Evolutionary conservation across 345 rosid species (phyloP).

Genomic region (Conringia planisiliqua): DNA sequence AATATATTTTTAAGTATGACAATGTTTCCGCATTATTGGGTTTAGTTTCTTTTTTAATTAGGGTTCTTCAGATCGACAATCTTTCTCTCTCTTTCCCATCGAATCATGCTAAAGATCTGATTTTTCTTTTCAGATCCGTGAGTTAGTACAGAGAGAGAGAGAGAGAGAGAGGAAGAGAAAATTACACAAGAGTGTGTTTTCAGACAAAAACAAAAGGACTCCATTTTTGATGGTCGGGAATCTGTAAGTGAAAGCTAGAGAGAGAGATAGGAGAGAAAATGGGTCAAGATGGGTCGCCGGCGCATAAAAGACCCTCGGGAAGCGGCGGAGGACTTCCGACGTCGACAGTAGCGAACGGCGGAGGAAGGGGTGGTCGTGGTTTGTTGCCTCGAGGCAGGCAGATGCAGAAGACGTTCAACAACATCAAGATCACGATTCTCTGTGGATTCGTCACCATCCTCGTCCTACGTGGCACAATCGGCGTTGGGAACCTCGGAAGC

Average conservation of each 20-base stretch:
- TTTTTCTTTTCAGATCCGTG: slow-evolving; percentile 21
- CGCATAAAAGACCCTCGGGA: slow-evolving; percentile 66
- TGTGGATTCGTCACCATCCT: slow-evolving; percentile 96
- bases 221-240: slow-evolving; percentile 11
- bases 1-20: slow-evolving; percentile 18
- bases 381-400: slow-evolving; percentile 70
- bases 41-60: slow-evolving; percentile 19
- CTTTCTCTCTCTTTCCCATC: slow-evolving; percentile 18
- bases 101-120: slow-evolving; percentile 28
- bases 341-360: slow-evolving; percentile 48
- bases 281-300: slow-evolving; percentile 66
- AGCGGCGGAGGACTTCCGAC: slow-evolving; percentile 52
- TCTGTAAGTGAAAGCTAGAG: slow-evolving; percentile 2
- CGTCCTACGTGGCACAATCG: slow-evolving; percentile 93
- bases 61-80: slow-evolving; percentile 34
- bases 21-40: slow-evolving; percentile 34
- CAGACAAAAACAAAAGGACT: neutral
- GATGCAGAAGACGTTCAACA: slow-evolving; percentile 95
- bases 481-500: slow-evolving; percentile 76
- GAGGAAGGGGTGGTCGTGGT: slow-evolving; percentile 37
- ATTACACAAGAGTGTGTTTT: neutral
- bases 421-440: slow-evolving; percentile 93
- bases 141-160: neutral
- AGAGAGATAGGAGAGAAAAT: slow-evolving; percentile 24
- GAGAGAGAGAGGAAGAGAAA: slow-evolving; percentile 9